Evolutionary conservation across 2,329 filamentous ascomycete species (phyloP).

Genomic region (Knoxdaviesia capensis): DNA sequence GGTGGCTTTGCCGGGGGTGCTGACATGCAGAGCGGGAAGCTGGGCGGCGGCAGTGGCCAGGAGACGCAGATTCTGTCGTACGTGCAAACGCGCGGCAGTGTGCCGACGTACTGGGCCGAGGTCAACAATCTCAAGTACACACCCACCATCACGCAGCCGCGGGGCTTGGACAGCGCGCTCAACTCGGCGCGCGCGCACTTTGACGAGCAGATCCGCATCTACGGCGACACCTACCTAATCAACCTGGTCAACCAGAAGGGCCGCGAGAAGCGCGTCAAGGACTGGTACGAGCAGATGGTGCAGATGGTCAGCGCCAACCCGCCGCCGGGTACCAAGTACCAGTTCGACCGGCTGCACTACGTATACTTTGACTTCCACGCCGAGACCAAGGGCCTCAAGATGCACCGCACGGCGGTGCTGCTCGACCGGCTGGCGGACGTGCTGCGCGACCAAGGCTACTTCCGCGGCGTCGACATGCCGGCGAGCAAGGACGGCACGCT

Average conservation of each 20-base stretch:
- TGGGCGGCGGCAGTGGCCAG: constrained; percentile 34
- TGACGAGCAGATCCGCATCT: constrained; percentile 76
- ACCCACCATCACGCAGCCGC: constrained; percentile 63
- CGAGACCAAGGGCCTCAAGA: constrained; percentile 86
- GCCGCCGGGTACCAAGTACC: constrained; percentile 15
- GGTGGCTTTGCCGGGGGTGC: constrained; percentile 63
- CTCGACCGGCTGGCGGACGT: constrained; percentile 64
- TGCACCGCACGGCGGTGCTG: constrained; percentile 77
- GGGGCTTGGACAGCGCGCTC: constrained; percentile 61
- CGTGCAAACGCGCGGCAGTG: constrained; percentile 88
- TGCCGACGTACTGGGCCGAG: constrained; percentile 91
- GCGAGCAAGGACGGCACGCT: constrained; percentile 44
- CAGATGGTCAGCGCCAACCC: constrained; percentile 57
- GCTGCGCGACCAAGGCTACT: constrained; percentile 68
- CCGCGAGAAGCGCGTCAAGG: constrained; percentile 72
- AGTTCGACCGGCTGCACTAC: constrained; percentile 78
- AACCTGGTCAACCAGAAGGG: constrained; percentile 96
- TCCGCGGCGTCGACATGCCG: constrained; percentile 75
- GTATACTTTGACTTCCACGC: constrained; percentile 97
- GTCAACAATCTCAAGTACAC: constrained; percentile 85
- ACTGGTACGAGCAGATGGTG: constrained; percentile 83
- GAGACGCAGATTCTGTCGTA: constrained; percentile 86
- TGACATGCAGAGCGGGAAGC: constrained; percentile 55
- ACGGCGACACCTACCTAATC: constrained; percentile 93
- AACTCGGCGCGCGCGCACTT: constrained; percentile 74